Percentiles rank a stretch among this genome's conserved stretches.
phyloP scores from a whole-genome alignment of 2,329 filamentous ascomycete genomes.

The Fonsecaea monophora region DNA sequence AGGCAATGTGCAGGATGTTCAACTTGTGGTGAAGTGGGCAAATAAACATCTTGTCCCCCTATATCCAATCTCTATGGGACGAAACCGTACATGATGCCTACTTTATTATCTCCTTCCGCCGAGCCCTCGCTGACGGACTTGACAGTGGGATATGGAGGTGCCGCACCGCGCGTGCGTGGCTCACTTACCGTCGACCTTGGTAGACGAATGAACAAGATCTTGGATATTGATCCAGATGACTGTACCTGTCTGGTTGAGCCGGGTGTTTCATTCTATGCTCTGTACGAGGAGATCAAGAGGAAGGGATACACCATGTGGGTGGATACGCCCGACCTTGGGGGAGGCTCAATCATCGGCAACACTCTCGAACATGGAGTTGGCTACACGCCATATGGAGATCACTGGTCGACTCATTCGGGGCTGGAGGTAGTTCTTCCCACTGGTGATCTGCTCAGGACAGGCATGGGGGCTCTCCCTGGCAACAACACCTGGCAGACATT shows the following conservation, averaged over 20 bases:
- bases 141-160: conserved; percentile 51
- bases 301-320: conserved; percentile 53
- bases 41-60: conserved; percentile 47
- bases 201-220: conserved; percentile 50
- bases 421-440: conserved; percentile 53
- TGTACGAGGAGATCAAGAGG: conserved; percentile 49
- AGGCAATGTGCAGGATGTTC: conserved; percentile 46
- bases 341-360: conserved; percentile 35
- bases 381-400: conserved; percentile 49
- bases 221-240: conserved; percentile 47
- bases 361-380: conserved; percentile 43
- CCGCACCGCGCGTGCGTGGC: conserved; percentile 53
- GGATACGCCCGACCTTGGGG: conserved; percentile 40
- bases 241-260: conserved; percentile 54
- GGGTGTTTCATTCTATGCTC: conserved; percentile 51
- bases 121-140: neutral
- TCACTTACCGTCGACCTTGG: conserved; percentile 54
- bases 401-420: conserved; percentile 55
- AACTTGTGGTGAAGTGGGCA: conserved; percentile 43
- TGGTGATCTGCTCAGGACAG: conserved; percentile 49
- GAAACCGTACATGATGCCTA: conserved; percentile 14
- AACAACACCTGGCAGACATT: conserved; percentile 45
- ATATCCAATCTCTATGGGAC: conserved; percentile 42
- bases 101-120: neutral
- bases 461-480: conserved; percentile 47